phyloP scores from a whole-genome alignment of 192 early-diverging fungal genomes.

The Phycomyces nitens region DNA sequence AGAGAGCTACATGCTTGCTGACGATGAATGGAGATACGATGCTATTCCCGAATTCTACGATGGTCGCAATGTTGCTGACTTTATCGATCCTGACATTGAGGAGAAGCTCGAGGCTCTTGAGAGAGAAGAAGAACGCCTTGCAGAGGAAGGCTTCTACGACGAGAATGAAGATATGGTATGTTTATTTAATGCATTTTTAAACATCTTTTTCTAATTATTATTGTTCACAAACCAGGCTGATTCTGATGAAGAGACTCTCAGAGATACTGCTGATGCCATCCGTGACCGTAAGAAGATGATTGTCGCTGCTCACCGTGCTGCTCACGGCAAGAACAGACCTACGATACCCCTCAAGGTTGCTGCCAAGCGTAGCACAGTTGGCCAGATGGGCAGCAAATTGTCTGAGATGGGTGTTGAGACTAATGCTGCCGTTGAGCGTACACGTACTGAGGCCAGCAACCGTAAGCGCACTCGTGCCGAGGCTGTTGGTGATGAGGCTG shows the following conservation, averaged over 20 bases:
- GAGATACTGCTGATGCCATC: slow-evolving; percentile 73
- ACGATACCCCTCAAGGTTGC: slow-evolving; percentile 62
- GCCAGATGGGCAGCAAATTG: slow-evolving; percentile 73
- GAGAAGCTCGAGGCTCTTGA: slow-evolving; percentile 93
- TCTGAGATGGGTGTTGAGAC: slow-evolving; percentile 70
- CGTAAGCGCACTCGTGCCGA: slow-evolving; percentile 76
- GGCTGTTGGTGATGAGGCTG: slow-evolving; percentile 63
- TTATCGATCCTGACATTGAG: slow-evolving; percentile 96
- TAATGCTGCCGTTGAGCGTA: slow-evolving; percentile 60
- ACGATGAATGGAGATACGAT: slow-evolving; percentile 95
- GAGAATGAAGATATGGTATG: slow-evolving; percentile 63
- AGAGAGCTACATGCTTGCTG: slow-evolving; percentile 80
- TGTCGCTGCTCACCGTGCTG: slow-evolving; percentile 65
- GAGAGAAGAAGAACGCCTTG: slow-evolving; percentile 92
- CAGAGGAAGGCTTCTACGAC: slow-evolving; percentile 92
- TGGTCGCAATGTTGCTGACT: slow-evolving; percentile 98
- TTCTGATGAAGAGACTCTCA: slow-evolving; percentile 78
- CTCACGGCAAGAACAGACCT: slow-evolving; percentile 79
- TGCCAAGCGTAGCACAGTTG: slow-evolving; percentile 30
- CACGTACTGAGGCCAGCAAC: slow-evolving; percentile 35
- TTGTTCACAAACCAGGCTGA: slow-evolving; percentile 42
- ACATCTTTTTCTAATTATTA: neutral
- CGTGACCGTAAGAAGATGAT: slow-evolving; percentile 85
- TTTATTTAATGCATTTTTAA: neutral
- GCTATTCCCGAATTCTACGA: slow-evolving; percentile 97